Base-by-base conservation (phyloP, 371 early-diverging fungal genomes). In the Nosema muscidifuracis region DNA sequence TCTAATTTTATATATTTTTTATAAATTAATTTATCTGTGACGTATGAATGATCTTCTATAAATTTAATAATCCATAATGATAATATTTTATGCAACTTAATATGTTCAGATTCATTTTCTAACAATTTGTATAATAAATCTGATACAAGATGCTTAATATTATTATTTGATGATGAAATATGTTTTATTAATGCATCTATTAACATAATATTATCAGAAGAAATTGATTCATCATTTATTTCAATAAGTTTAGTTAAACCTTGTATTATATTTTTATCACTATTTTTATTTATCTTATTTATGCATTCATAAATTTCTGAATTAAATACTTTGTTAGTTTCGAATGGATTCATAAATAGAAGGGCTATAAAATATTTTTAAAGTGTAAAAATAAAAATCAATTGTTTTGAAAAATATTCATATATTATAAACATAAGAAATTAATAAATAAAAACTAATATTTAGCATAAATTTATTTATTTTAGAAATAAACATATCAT, bases 321-420 rank as follows among this genome's bases (percentile, higher is more conserved):
- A 40, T 72, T 60, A 28, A 61, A 72, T 18, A 16, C 22, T n/a
- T 22, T 12, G 22, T 30, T 18, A 26, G 42, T 33, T 0, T 33
- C 15, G 44, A 72, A 72, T 55, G 72, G 72, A 44, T 72, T 72
- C 72, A 72, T 72, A 16, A 12, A 6, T 2, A 6, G 4, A 26
- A 47, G n/a, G n/a, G n/a, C n/a, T n/a, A n/a, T n/a, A n/a, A n/a
- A n/a, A n/a, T n/a, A n/a, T n/a, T n/a, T n/a, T n/a, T n/a, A n/a
- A n/a, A n/a, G n/a, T n/a, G n/a, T n/a, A n/a, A n/a, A n/a, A n/a
- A n/a, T n/a, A n/a, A n/a, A n/a, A n/a, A n/a, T n/a, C n/a, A n/a
- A n/a, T n/a, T n/a, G n/a, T n/a, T n/a, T n/a, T n/a, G n/a, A n/a
- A n/a, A n/a, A n/a, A n/a, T n/a, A n/a, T n/a, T n/a, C n/a, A n/a